phyloP scores from a whole-genome alignment of 441 rosid genomes.

The Adansonia rubrostipa region DNA sequence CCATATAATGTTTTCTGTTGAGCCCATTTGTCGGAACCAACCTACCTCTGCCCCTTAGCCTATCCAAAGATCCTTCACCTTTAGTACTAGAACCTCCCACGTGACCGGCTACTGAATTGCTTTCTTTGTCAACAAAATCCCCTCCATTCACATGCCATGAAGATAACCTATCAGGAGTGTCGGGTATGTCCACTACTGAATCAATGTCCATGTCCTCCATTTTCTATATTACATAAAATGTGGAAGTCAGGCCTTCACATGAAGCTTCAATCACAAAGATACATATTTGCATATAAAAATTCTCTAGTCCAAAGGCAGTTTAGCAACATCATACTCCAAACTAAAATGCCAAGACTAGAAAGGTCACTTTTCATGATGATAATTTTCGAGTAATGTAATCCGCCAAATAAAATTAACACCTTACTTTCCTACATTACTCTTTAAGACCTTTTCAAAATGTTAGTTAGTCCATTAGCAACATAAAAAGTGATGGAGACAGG shows the following conservation, averaged over 20 bases:
- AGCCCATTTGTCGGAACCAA: conserved; percentile 35
- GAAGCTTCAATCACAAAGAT: not conserved
- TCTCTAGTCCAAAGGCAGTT: not conserved
- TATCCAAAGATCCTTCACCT: conserved; percentile 40
- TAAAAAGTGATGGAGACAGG: not conserved
- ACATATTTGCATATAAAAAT: not conserved
- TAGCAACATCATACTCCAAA: not conserved
- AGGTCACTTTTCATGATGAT: not conserved
- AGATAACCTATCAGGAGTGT: conserved; percentile 65
- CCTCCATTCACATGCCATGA: conserved; percentile 25
- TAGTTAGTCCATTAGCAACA: not conserved
- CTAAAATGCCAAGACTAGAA: not conserved
- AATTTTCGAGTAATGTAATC: not conserved
- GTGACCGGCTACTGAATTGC: conserved; percentile 35
- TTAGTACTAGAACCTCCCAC: conserved; percentile 31
- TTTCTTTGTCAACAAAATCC: conserved; percentile 41
- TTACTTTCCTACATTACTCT: not conserved
- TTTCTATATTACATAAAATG: conserved; percentile 3
- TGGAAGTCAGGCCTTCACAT: not conserved
- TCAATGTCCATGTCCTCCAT: conserved; percentile 77
- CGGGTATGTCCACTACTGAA: conserved; percentile 55
- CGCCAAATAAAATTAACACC: not conserved
- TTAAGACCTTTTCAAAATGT: not conserved
- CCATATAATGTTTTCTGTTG: conserved; percentile 30
- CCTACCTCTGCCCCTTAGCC: conserved; percentile 37